Evolutionary conservation across 2,329 filamentous ascomycete species (phyloP).

Genomic region (Ceratocystis destructans): DNA sequence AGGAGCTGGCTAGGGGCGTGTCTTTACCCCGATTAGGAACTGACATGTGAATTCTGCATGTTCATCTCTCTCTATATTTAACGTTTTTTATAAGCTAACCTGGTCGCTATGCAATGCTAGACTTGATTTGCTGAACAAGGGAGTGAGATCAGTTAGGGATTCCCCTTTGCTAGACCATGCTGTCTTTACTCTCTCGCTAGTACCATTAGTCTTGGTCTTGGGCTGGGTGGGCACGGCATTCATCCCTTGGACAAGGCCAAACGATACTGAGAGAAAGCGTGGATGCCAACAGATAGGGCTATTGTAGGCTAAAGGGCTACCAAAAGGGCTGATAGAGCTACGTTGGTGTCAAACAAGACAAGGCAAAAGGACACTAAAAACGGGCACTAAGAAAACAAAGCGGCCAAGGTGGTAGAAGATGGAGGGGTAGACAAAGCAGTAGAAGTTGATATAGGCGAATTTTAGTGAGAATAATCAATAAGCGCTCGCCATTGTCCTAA

Average conservation of each 20-base stretch:
- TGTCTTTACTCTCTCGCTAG: background rate
- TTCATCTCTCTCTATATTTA: background rate
- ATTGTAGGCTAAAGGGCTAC: background rate
- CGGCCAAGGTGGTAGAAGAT: background rate
- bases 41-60: no score
- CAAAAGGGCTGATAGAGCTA: background rate
- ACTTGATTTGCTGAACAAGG: conserved; percentile 2
- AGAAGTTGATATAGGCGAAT: background rate
- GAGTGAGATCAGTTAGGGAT: background rate
- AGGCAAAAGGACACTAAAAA: background rate
- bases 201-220: background rate
- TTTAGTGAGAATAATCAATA: background rate
- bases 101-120: background rate
- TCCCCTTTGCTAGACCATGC: background rate
- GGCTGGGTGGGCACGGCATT: background rate
- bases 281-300: background rate
- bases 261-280: background rate
- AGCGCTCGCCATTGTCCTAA: background rate
- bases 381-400: background rate
- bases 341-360: background rate
- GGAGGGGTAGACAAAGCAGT: background rate
- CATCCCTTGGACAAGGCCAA: background rate
- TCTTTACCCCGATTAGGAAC: no score
- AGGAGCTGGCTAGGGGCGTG: no score
- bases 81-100: background rate